Base-by-base conservation (phyloP, 768 basidiomycete species). In the Pleurotus tuber-regium region DNA sequence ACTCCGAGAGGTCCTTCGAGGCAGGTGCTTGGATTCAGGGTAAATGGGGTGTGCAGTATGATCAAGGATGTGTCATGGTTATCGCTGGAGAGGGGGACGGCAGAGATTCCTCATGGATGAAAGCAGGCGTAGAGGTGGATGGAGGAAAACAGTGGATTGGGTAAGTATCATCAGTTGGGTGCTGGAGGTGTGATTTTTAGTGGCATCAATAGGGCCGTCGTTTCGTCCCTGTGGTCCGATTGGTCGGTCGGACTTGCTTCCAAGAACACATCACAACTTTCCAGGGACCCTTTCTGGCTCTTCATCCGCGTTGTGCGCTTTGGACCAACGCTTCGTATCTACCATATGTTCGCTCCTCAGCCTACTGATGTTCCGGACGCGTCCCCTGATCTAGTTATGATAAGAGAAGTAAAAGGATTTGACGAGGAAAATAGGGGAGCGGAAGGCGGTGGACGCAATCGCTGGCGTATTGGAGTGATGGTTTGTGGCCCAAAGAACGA, bases 401-500 rank as follows among this genome's bases (percentile, higher is more conserved):
- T 50, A n/a, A 54, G 53, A 21, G 53, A 54, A 28, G 53, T 54
- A 14, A 49, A 43, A 21, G 53, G 39, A 3, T 54, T 54, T 25
- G 52, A 53, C 23, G 36, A 28, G 16, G 51, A 42, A 11, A 50
- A 50, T 19, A 18, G 18, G 14, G 8, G 28, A 26, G 16, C 39
- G 8, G 40, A 19, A 5, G 8, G n/a, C 10, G 26, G 25, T 8
- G 25, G 26, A 10, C 35, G 19, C 19, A 7, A 36, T 19, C 14
- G 21, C 12, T 54, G 53, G 53, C 47, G 53, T 14, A 40, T 54
- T 2, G 53, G 53, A 16, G 38, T 49, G 38, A 54, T 54, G 53
- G 53, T 54, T 35, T 54, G 53, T 36, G 53, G 53, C 4, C 53
- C 53, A n/a, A 54, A 50, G 53, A 54, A 54, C 26, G 40, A 50